phyloP scores from a whole-genome alignment of 805 yeast species.

The Starmera dryadoides region DNA sequence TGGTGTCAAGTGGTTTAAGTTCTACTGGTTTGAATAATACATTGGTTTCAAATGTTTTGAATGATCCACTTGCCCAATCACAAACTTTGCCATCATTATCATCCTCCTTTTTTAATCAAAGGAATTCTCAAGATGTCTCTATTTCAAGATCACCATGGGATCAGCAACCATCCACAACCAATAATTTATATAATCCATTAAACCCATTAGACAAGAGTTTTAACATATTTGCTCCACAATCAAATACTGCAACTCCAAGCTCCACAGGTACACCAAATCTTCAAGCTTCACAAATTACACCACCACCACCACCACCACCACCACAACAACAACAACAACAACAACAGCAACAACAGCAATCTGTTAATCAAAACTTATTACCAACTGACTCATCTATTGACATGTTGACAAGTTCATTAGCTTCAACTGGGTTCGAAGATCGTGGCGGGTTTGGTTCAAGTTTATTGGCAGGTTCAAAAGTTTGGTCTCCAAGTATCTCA shows the following conservation, averaged over 20 bases:
- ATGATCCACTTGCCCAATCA: too few relatives aligned
- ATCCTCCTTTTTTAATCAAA: neutral
- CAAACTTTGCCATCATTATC: neutral
- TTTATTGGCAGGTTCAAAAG: conserved; percentile 1
- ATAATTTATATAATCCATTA: neutral
- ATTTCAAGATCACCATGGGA: neutral
- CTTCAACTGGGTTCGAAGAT: conserved; percentile 1
- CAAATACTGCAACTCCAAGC: neutral
- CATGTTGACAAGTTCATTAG: neutral
- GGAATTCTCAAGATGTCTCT: neutral
- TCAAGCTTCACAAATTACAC: neutral
- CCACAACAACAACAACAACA: neutral
- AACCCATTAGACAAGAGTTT: conserved; percentile 1
- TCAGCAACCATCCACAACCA: neutral
- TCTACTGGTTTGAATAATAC: neutral
- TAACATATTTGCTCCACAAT: neutral
- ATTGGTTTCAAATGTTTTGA: too few relatives aligned
- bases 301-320: neutral
- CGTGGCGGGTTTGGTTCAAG: neutral
- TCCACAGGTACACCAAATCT: conserved; percentile 1
- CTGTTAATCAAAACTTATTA: neutral
- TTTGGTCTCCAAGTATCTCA: conserved; percentile 1
- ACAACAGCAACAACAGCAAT: neutral
- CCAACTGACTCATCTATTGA: conserved; percentile 1
- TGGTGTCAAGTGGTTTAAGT: too few relatives aligned